A percentile compares a stretch with the other conserved stretches of the same genome.
phyloP scores from a whole-genome alignment of 2,329 filamentous ascomycete genomes.

The Conoideocrella luteorostrata region DNA sequence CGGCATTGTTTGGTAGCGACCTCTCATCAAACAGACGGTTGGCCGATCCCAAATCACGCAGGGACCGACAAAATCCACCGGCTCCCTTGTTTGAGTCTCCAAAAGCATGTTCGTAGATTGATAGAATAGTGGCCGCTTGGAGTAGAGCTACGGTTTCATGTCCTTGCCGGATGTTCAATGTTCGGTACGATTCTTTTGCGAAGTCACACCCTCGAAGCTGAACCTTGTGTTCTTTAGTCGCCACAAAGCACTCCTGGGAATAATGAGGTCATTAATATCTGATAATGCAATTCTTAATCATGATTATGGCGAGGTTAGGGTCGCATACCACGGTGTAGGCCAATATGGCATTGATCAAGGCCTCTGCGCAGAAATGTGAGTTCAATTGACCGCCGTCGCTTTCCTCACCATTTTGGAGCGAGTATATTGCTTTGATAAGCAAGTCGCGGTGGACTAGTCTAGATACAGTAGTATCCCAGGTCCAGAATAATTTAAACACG shows the following conservation, averaged over 20 bases:
- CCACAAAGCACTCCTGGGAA: background rate
- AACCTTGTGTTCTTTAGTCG: background rate
- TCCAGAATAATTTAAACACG: constrained; percentile 17
- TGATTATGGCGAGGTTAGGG: no score
- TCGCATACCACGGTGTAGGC: constrained; percentile 14
- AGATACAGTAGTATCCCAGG: constrained; percentile 16
- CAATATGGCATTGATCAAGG: constrained; percentile 18
- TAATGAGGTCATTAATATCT: background rate
- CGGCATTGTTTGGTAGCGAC: background rate
- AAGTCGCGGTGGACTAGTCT: constrained; percentile 13
- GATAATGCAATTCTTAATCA: no score
- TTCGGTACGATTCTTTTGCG: background rate
- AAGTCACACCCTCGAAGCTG: background rate
- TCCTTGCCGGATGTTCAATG: background rate
- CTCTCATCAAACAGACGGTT: background rate
- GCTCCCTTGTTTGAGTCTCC: constrained; percentile 4
- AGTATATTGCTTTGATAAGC: constrained; percentile 12
- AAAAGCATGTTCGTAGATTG: constrained; percentile 12
- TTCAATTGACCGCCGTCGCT: background rate
- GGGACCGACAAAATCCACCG: background rate
- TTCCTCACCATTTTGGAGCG: background rate
- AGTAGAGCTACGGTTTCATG: constrained; percentile 11
- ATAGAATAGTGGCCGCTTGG: constrained; percentile 15
- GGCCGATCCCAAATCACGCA: background rate
- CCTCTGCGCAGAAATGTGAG: constrained; percentile 15